phyloP scores from a whole-genome alignment of 345 rosid genomes.

The Rhodomyrtus tomentosa region DNA sequence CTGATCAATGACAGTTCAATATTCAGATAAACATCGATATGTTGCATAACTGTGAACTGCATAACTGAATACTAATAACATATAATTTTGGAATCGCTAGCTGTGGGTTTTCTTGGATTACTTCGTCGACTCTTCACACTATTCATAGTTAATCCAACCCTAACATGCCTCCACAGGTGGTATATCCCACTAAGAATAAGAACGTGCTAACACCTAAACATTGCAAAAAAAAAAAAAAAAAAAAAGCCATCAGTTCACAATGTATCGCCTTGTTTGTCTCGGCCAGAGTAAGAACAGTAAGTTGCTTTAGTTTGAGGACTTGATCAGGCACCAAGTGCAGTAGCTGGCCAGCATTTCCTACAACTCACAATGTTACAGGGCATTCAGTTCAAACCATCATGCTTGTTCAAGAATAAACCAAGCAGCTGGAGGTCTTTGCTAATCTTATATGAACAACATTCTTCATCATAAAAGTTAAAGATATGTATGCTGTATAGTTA shows the following conservation, averaged over 20 bases:
- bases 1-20: background rate
- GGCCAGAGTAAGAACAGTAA: slow-evolving; percentile 87
- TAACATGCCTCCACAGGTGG: background rate
- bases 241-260: background rate
- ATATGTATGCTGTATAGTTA: background rate
- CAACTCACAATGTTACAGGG: slow-evolving; percentile 3
- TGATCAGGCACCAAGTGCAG: slow-evolving; percentile 69
- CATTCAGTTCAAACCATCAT: background rate
- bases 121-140: background rate
- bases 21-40: background rate
- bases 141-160: background rate
- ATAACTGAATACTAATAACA: background rate
- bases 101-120: background rate
- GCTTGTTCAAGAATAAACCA: background rate
- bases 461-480: background rate
- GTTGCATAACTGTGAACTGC: background rate
- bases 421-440: background rate
- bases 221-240: too few relatives aligned
- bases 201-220: background rate
- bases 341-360: slow-evolving; percentile 49
- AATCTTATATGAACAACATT: background rate
- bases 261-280: slow-evolving; percentile 69
- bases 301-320: slow-evolving; percentile 84
- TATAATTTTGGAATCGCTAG: background rate
- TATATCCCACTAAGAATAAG: background rate